A percentile compares a stretch with the other conserved stretches of the same genome.
phyloP scores from a whole-genome alignment of 352 stramenopile genomes.

The Phytopythium montanum region DNA sequence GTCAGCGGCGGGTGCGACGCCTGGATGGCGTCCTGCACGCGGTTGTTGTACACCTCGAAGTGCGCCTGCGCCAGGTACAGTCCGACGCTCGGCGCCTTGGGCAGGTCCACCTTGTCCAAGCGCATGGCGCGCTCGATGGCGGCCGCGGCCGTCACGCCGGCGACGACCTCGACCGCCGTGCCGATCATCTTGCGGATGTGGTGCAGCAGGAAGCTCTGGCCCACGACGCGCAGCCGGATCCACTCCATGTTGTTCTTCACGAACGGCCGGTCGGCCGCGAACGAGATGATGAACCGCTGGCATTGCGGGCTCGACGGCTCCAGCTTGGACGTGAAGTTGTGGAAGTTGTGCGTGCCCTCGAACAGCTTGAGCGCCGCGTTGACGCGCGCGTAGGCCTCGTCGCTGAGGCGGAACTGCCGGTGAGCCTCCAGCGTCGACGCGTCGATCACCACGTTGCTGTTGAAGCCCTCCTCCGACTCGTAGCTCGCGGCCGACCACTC shows the following conservation, averaged over 20 bases:
- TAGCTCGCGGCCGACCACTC: slow-evolving; percentile 4
- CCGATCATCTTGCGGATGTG: slow-evolving; percentile 99
- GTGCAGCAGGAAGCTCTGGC: slow-evolving; percentile 97
- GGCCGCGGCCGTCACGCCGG: slow-evolving; percentile 38
- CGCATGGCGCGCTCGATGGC: slow-evolving; percentile 60
- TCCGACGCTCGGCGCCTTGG: slow-evolving; percentile 83
- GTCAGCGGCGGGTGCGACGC: slow-evolving; percentile 63
- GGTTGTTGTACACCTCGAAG: slow-evolving; percentile 86
- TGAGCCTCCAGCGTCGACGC: slow-evolving; percentile 56
- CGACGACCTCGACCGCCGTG: slow-evolving; percentile 69
- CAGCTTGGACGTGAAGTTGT: slow-evolving; percentile 96
- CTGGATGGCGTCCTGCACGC: slow-evolving; percentile 65
- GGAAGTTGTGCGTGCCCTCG: slow-evolving; percentile 91
- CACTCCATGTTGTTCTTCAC: slow-evolving; percentile 92
- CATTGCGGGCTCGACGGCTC: slow-evolving; percentile 77
- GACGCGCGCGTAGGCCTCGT: slow-evolving; percentile 44
- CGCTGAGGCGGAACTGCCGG: slow-evolving; percentile 67
- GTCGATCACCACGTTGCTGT: slow-evolving; percentile 50
- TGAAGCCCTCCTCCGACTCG: slow-evolving; percentile 36
- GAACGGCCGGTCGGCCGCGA: slow-evolving; percentile 73
- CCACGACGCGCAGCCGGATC: slow-evolving; percentile 93
- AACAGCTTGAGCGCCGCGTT: slow-evolving; percentile 61
- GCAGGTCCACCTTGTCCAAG: slow-evolving; percentile 84
- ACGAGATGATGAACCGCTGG: slow-evolving; percentile 93
- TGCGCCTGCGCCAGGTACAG: slow-evolving; percentile 83